Base-by-base conservation (phyloP, 345 rosid species). In the Citropsis articulata region DNA sequence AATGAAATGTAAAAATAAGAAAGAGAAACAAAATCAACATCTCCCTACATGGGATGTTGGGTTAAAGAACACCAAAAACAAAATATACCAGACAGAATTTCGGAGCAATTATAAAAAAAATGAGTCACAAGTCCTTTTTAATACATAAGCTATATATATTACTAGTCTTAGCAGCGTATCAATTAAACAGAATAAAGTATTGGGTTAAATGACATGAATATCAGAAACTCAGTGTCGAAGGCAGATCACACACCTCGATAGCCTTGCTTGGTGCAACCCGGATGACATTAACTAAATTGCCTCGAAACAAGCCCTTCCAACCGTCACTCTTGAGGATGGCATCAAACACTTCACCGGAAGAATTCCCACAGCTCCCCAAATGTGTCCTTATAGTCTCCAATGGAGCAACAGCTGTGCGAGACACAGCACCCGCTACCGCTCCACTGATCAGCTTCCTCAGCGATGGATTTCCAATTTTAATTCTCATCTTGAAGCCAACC, bases 181-280 rank as follows among this genome's bases (percentile, higher is more conserved):
- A 38, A 57, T 73, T 27, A 4, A 57, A 55, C 45, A 55, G 40
- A 60, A 60, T 24, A 18, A 9, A 68, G 4, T 35, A 9, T 8
- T 40, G 56, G 42, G 30, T 8, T 24, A 36, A 71, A 8, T 36
- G 7, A 40, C 57, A 25, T 28, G 21, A 40, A 45, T 5, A 48
- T 55, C 16, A 22, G 55, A 50, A 65, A 30, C 78, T 22, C 31
- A 76, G 24, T 50, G n/a, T 56, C 25, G 25, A 30, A 55, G 10
- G 18, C 38, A 35, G 57, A 24, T n/a, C 22, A 36, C 79, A 59
- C 83, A 90, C 93, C 90, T 90, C 93, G n/a, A 90, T 85, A 53
- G 93, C 91, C 81, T 88, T 88, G 85, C 90, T 86, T 1, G 90
- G 93, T 1, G 91, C 88, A 82, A 90, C 93, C 68, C 93, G 87